These are phyloP conservation scores for Macaranga tanarius DNA, from an alignment of 441 rosid genomes.

Conservation along the genomic window DNA sequence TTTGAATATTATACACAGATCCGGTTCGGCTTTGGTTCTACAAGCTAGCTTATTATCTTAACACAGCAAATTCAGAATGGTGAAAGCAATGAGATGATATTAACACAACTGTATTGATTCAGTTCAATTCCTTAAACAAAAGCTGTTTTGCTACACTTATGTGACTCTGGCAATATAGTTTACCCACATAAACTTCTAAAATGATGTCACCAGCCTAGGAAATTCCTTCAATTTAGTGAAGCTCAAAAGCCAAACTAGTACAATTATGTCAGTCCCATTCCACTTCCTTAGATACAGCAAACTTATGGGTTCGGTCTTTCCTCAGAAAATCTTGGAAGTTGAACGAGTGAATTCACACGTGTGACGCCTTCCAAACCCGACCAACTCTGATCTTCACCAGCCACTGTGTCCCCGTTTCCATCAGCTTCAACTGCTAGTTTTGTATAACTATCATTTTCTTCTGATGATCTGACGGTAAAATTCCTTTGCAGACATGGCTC, in stretches of 20 bases:
- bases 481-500: conserved; percentile 90
- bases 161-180: conserved; percentile 20
- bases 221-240: conserved; percentile 16
- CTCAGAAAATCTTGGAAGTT: conserved; percentile 91
- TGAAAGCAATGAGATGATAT: conserved; percentile 20
- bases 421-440: conserved; percentile 36
- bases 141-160: conserved; percentile 22
- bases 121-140: conserved; percentile 19
- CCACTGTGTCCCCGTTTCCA: conserved; percentile 36
- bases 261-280: conserved; percentile 19
- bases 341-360: conserved; percentile 93
- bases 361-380: conserved; percentile 93
- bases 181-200: conserved; percentile 22
- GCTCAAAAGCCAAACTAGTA: conserved; percentile 18
- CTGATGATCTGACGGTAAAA: conserved; percentile 78
- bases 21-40: neutral
- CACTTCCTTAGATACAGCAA: conserved; percentile 5
- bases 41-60: neutral
- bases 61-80: conserved; percentile 1
- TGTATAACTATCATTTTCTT: conserved; percentile 54
- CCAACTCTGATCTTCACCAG: conserved; percentile 82
- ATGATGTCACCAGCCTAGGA: conserved; percentile 14
- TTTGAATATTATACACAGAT: too few relatives aligned
- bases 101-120: conserved; percentile 18
- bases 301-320: conserved; percentile 53